These are phyloP conservation scores for Allodekkera sacchari DNA, from an alignment of 805 yeast genomes.

Conservation along the genomic window DNA sequence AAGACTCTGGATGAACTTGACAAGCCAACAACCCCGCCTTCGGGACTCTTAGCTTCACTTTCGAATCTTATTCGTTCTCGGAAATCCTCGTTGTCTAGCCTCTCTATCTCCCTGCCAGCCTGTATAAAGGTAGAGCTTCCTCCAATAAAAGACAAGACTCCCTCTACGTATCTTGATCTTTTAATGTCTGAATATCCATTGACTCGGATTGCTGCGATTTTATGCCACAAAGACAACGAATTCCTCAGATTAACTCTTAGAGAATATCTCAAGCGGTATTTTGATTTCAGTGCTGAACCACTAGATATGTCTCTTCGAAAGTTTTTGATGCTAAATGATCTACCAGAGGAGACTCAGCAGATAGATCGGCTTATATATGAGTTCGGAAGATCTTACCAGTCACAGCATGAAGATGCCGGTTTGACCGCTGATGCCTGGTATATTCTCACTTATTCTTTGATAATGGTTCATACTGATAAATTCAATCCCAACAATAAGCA, in stretches of 20 bases:
- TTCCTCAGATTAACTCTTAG: slow-evolving; percentile 16
- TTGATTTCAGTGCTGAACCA: slow-evolving; percentile 47
- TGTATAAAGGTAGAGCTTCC: slow-evolving; percentile 3
- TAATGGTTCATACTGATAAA: slow-evolving; percentile 68
- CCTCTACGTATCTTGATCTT: slow-evolving; percentile 24
- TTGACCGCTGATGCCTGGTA: slow-evolving; percentile 46
- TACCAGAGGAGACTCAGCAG: slow-evolving; percentile 71
- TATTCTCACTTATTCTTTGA: slow-evolving; percentile 52
- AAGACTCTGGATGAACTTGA: slow-evolving; percentile 24
- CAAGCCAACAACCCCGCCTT: too few relatives aligned
- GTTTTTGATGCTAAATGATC: slow-evolving; percentile 45
- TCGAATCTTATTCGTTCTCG: too few relatives aligned
- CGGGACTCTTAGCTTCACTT: too few relatives aligned
- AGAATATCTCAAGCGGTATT: slow-evolving; percentile 25
- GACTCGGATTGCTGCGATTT: slow-evolving; percentile 17
- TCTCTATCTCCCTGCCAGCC: too few relatives aligned
- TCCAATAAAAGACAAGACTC: slow-evolving; percentile 18
- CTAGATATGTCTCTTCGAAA: slow-evolving; percentile 58
- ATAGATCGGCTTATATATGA: slow-evolving; percentile 58
- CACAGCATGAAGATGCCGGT: slow-evolving; percentile 31
- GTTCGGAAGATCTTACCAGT: slow-evolving; percentile 45
- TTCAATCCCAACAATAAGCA: slow-evolving; percentile 59
- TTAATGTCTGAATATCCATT: slow-evolving; percentile 21
- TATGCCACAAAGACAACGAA: slow-evolving; percentile 24
- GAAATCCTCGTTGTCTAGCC: too few relatives aligned